Evolutionary conservation across 1,284 basidiomycete species (phyloP).

Genomic region (Coriolopsis trogii): DNA sequence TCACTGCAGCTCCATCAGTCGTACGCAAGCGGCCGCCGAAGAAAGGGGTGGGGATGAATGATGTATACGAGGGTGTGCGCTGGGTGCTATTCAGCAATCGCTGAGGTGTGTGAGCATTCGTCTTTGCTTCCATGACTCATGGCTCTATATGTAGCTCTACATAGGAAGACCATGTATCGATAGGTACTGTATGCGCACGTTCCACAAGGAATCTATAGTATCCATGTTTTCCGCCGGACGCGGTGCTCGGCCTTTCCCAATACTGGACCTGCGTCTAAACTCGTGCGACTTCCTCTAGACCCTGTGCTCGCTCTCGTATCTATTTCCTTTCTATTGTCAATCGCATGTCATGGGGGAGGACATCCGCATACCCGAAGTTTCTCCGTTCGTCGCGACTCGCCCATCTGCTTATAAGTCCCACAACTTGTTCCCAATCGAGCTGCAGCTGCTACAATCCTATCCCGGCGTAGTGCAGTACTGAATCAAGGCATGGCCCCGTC

Average conservation of each 20-base stretch:
- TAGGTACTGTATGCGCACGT: too few species aligned
- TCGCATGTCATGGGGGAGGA: slow-evolving; percentile 3
- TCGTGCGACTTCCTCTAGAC: not conserved
- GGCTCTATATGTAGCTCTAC: too few species aligned
- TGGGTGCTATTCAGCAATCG: slow-evolving; percentile 36
- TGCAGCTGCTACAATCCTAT: not conserved
- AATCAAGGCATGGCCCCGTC: slow-evolving; percentile 16
- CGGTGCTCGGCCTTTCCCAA: too few species aligned
- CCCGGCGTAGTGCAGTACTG: not conserved
- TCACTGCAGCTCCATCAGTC: not conserved
- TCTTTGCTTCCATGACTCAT: not conserved
- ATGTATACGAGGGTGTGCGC: slow-evolving; percentile 33
- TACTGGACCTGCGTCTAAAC: too few species aligned
- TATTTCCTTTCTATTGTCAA: not conserved
- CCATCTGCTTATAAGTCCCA: slow-evolving; percentile 2
- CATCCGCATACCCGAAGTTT: slow-evolving; percentile 10
- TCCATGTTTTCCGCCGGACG: too few species aligned
- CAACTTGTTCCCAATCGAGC: not conserved
- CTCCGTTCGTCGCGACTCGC: slow-evolving; percentile 4
- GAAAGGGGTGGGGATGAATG: slow-evolving; percentile 12
- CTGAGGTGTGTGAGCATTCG: slow-evolving; percentile 12
- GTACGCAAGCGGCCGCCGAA: slow-evolving; percentile 14
- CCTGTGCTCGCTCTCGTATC: not conserved
- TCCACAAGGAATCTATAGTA: too few species aligned
- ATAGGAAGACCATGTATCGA: too few species aligned